Evolutionary conservation across 495 filamentous ascomycete genomes (phyloP), one percentile per base, ranked within the genome.

Genomic region (Penicillium parvum): DNA sequence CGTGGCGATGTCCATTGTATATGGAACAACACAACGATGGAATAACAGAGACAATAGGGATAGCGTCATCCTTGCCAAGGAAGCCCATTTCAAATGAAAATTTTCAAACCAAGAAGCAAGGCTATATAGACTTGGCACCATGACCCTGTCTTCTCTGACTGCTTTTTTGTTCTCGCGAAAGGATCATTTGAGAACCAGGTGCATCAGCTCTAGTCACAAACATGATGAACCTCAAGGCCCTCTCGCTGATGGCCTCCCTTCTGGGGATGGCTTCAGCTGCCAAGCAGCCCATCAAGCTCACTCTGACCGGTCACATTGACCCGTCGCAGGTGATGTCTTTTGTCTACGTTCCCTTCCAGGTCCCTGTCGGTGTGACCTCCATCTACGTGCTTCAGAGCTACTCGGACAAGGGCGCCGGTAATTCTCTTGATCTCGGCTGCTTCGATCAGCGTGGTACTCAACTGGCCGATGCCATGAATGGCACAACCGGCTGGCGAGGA

Each of bases 291-390:
- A 19, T 35, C 17, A 35, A 16, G 17, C 32, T 35, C 32, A 40
- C 18, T 17, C 25, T 40, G 14, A 26, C 37, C 19, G 37, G 37
- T 2, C 37, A 40, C 11, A 40, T 40, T 17, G 37, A 40, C 16
- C 12, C 22, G 5, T 40, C 37, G 11, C 14, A 40, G 22, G 25
- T 40, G 7, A 26, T 26, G 22, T 40, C 37, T 6, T 40, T 40
- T n/a, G 37, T 40, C 14, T 40, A 40, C 8, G 37, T 40, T 7
- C 23, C 37, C 5, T 40, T 40, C 37, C 12, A 28, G 18, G 37
- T 40, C 3, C 22, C 26, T 17, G 12, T 17, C 7, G 37, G 25
- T 10, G 25, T 25, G 5, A 40, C 37, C 23, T 40, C 37, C 12
- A 25, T 40, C 23, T 26, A 27, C 25, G 37, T 40, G 4, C 9